These are phyloP conservation scores for Pichia sp. DNA, from an alignment of 1,139 yeast species.

Conservation along the genomic window DNA sequence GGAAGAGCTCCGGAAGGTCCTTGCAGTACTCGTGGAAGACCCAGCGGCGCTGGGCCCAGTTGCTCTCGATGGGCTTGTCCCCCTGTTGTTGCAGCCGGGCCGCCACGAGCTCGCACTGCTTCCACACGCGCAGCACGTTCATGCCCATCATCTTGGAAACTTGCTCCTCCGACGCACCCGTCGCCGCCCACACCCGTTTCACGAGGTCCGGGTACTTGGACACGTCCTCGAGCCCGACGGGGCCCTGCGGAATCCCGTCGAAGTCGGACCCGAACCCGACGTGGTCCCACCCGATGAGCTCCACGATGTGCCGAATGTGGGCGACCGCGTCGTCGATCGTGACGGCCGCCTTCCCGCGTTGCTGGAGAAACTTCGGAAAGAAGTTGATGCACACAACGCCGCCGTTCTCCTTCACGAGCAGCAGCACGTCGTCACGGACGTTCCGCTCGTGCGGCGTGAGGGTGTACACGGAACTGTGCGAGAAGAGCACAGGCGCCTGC, in stretches of 20 bases:
- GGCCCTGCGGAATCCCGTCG: constrained; percentile 49
- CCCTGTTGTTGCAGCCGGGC: constrained; percentile 19
- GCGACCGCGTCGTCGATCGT: constrained; percentile 48
- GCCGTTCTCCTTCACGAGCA: constrained; percentile 38
- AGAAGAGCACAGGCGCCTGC: constrained; percentile 46
- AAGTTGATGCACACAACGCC: constrained; percentile 51
- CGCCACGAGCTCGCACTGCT: constrained; percentile 39
- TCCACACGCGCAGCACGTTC: constrained; percentile 49
- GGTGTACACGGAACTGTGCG: constrained; percentile 45
- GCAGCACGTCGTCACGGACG: constrained; percentile 46
- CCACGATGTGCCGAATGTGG: constrained; percentile 42
- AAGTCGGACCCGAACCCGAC: constrained; percentile 54
- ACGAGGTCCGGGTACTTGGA: constrained; percentile 50
- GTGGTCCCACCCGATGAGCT: constrained; percentile 49
- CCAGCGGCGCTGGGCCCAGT: constrained; percentile 37
- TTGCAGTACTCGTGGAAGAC: background rate
- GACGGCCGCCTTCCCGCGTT: constrained; percentile 25
- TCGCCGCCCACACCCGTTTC: constrained; percentile 37
- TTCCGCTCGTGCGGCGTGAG: constrained; percentile 43
- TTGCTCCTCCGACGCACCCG: constrained; percentile 41
- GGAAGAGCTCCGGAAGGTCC: background rate
- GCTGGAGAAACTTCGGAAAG: constrained; percentile 39
- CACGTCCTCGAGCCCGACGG: constrained; percentile 49
- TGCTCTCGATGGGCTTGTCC: constrained; percentile 35
- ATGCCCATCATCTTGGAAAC: constrained; percentile 44